These are phyloP conservation scores for Xylaria curta DNA, from an alignment of 495 filamentous ascomycete species.

Conservation along the genomic window DNA sequence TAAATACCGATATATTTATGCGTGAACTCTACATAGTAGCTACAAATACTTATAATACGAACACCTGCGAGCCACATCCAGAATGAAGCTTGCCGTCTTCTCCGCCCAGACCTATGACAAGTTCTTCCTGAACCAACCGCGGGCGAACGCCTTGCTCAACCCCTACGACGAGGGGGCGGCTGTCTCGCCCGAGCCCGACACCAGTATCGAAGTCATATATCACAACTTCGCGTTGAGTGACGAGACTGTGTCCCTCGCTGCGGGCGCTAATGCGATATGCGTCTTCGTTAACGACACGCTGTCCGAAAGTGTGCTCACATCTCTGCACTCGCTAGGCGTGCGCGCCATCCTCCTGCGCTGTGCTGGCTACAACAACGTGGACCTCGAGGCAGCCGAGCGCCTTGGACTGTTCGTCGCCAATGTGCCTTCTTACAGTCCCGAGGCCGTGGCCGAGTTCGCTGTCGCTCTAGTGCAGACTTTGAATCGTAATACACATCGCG, in stretches of 20 bases:
- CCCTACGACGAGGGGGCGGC: conserved; percentile 21
- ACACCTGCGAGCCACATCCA: background rate
- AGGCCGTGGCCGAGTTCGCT: conserved; percentile 76
- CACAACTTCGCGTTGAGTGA: conserved; percentile 63
- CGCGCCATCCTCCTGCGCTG: conserved; percentile 69
- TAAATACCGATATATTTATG: background rate
- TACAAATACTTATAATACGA: too few relatives aligned
- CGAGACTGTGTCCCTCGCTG: conserved; percentile 63
- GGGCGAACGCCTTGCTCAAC: conserved; percentile 5
- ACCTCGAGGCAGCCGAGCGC: conserved; percentile 60
- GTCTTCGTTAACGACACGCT: conserved; percentile 75
- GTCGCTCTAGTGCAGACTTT: conserved; percentile 71
- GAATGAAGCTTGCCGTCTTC: conserved; percentile 66
- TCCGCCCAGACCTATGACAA: conserved; percentile 68
- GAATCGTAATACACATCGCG: conserved; percentile 73
- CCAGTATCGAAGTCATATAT: conserved; percentile 50
- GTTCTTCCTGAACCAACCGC: conserved; percentile 52
- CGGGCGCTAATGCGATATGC: conserved; percentile 64
- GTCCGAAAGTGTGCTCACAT: conserved; percentile 55
- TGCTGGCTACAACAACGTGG: conserved; percentile 74
- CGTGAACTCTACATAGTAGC: background rate
- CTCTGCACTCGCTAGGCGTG: conserved; percentile 55
- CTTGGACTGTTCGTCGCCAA: conserved; percentile 69
- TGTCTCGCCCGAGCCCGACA: conserved; percentile 26
- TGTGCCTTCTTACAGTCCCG: conserved; percentile 73